A percentile compares a stretch with the other conserved stretches of the same genome.
Conservation (phyloP, 177 flowering plant species). For the Vitis hybrid region DNA sequence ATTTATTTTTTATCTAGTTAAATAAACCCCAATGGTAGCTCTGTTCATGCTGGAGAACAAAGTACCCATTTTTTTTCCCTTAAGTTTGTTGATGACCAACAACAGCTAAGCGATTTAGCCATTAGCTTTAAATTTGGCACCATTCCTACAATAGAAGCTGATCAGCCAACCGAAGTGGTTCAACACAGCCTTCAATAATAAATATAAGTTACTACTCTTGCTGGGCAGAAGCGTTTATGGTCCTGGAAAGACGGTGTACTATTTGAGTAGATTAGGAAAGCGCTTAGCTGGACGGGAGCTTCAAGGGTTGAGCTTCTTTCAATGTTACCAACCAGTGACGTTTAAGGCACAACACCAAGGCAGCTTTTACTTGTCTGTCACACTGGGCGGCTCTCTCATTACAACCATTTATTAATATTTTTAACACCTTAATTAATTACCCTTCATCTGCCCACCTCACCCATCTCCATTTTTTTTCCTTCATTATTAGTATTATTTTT, state of each 20-base stretch:
- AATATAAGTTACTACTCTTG: no score
- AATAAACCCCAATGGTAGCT: no score
- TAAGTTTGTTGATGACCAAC: no score
- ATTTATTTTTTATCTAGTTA: no score
- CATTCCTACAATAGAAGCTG: background rate
- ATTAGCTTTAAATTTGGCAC: background rate
- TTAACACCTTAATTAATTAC: background rate
- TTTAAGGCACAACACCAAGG: conserved; percentile 1
- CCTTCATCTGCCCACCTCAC: background rate
- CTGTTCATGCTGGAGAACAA: no score
- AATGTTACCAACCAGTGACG: background rate
- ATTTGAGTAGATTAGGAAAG: background rate
- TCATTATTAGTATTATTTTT: background rate
- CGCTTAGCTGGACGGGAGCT: background rate
- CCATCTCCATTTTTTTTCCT: background rate
- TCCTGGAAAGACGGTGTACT: background rate
- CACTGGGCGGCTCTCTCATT: conserved; percentile 3
- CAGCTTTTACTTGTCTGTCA: background rate
- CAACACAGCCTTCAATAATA: no score
- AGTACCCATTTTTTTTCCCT: no score
- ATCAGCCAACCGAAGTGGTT: background rate
- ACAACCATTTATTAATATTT: background rate
- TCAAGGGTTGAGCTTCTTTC: background rate
- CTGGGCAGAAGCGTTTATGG: background rate
- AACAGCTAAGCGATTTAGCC: background rate